Percentiles rank a stretch among this genome's conserved stretches.
These are phyloP conservation scores for Gremmenia infestans DNA, from an alignment of 2,329 filamentous ascomycete genomes.

Conservation along the genomic window DNA sequence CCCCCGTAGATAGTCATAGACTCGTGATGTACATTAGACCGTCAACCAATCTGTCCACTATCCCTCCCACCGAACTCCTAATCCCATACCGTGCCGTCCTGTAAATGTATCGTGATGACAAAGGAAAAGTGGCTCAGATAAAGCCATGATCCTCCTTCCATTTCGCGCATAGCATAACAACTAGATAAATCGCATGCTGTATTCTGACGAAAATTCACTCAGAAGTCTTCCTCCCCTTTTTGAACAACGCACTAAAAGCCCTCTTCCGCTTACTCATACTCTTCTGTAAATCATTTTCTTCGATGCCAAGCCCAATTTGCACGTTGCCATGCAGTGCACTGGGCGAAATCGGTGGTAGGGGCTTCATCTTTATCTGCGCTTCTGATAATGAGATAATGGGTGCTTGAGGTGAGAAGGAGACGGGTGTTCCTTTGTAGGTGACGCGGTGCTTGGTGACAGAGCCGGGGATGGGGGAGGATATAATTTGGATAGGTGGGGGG, in stretches of 20 bases:
- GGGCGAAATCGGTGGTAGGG: background rate
- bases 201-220: background rate
- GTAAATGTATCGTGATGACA: no score
- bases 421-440: background rate
- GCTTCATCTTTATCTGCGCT: background rate
- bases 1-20: no score
- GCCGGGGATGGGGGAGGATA: background rate
- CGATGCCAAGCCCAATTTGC: constrained; percentile 3
- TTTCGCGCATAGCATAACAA: no score
- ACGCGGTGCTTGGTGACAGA: background rate
- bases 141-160: no score
- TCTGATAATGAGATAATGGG: background rate
- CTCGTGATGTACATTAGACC: no score
- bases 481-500: background rate
- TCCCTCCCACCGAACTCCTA: no score
- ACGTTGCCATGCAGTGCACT: background rate
- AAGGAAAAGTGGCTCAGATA: no score
- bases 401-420: background rate
- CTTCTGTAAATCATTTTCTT: background rate
- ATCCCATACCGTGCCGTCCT: no score
- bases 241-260: background rate
- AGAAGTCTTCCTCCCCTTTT: background rate
- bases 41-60: no score
- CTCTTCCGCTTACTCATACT: background rate
- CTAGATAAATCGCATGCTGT: no score